These are phyloP conservation scores for Wolfiporia cocos DNA, from an alignment of 1,284 basidiomycete genomes.

Conservation along the genomic window DNA sequence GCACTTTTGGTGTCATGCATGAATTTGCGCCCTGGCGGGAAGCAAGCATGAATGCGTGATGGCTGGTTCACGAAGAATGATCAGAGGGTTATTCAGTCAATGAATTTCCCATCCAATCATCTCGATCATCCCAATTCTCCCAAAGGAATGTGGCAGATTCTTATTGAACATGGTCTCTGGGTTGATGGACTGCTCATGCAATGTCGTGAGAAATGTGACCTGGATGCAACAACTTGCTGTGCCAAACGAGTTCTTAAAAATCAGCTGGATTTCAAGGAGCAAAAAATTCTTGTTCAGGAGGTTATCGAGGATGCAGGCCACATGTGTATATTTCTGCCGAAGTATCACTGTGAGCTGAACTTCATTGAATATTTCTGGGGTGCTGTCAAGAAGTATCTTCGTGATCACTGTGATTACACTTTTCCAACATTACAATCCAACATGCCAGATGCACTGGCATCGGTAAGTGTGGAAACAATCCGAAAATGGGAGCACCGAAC, in stretches of 20 bases:
- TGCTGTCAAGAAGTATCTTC: constrained; percentile 9
- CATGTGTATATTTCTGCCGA: constrained; percentile 7
- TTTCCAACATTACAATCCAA: constrained; percentile 18
- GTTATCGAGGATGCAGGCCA: constrained; percentile 17
- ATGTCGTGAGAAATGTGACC: constrained; percentile 17
- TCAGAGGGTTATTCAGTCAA: constrained; percentile 22
- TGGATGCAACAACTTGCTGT: constrained; percentile 8
- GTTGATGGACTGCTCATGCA: constrained; percentile 14
- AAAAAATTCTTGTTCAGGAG: constrained; percentile 19
- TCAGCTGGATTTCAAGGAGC: constrained; percentile 4
- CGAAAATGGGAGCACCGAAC: constrained; percentile 1
- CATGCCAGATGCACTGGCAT: constrained; percentile 15
- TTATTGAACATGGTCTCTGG: constrained; percentile 26
- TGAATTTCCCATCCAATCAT: constrained; percentile 28
- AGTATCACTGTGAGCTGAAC: constrained; percentile 4
- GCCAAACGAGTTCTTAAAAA: constrained; percentile 5
- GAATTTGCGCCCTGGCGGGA: neutral
- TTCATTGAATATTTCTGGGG: constrained; percentile 3
- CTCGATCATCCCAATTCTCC: constrained; percentile 20
- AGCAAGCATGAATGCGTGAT: neutral
- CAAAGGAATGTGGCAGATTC: constrained; percentile 32
- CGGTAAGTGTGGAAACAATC: constrained; percentile 7
- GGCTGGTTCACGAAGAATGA: constrained; percentile 26
- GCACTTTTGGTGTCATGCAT: neutral
- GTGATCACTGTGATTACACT: constrained; percentile 20